Evolutionary conservation across 371 early-diverging fungal species (phyloP).

Genomic region (Actinomortierella wolfii): DNA sequence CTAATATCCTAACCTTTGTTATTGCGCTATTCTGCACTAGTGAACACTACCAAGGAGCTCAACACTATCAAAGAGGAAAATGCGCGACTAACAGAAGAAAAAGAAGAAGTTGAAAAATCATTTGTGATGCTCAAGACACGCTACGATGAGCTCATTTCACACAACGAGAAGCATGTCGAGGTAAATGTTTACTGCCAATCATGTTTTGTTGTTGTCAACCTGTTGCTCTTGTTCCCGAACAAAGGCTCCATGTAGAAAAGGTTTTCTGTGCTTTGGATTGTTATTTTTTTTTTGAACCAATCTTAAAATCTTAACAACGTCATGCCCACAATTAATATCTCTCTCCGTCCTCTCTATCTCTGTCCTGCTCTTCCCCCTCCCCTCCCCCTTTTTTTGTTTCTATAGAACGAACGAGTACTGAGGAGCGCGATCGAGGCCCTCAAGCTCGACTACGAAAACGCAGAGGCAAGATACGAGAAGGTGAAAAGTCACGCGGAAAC

Average conservation of each 20-base stretch:
- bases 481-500: slow-evolving; percentile 35
- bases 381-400: neutral
- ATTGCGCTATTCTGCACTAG: slow-evolving; percentile 1
- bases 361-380: neutral
- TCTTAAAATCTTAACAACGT: no score
- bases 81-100: slow-evolving; percentile 20
- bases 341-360: neutral
- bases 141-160: slow-evolving; percentile 33
- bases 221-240: no score
- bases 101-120: slow-evolving; percentile 33
- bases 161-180: slow-evolving; percentile 39
- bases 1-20: neutral
- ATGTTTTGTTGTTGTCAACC: no score
- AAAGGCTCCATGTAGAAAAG: neutral
- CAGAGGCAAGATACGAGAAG: slow-evolving; percentile 34
- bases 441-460: slow-evolving; percentile 40
- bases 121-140: slow-evolving; percentile 33
- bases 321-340: neutral
- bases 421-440: slow-evolving; percentile 34
- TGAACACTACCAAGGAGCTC: slow-evolving; percentile 35
- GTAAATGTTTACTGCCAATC: slow-evolving; percentile 8
- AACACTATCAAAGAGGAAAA: slow-evolving; percentile 40
- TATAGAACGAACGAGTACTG: slow-evolving; percentile 32
- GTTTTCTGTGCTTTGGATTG: slow-evolving; percentile 1
- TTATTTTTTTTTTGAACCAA: neutral